These are phyloP conservation scores for Odonthalia washingtoniensis DNA, from an alignment of 31 red algal genomes.

Conservation along the genomic window DNA sequence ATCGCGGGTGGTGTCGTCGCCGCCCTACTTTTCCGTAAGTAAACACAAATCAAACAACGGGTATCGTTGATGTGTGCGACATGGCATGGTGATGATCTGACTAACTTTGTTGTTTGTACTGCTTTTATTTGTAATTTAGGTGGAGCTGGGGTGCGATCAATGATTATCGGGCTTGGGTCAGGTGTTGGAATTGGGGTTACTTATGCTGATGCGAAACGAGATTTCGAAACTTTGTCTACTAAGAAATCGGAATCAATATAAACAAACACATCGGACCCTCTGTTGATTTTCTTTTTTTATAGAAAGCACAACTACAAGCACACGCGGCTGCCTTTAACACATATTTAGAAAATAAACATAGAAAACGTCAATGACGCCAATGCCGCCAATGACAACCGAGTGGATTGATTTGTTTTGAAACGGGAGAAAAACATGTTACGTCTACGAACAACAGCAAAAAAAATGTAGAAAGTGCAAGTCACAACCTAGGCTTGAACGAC, in stretches of 20 bases:
- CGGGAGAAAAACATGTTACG: too few relatives aligned
- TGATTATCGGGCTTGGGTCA: conserved; percentile 78
- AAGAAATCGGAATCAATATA: not conserved
- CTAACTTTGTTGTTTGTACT: not conserved
- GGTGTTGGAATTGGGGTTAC: conserved; percentile 90
- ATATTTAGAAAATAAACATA: too few relatives aligned
- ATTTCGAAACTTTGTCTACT: conserved; percentile 75
- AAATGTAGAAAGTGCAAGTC: too few relatives aligned
- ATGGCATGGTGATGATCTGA: not conserved
- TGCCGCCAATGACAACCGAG: too few relatives aligned
- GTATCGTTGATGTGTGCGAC: not conserved
- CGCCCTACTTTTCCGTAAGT: conserved; percentile 91
- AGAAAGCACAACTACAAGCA: too few relatives aligned
- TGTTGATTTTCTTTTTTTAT: too few relatives aligned
- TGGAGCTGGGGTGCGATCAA: conserved; percentile 69
- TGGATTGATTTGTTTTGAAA: too few relatives aligned
- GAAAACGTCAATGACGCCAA: too few relatives aligned
- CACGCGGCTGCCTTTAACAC: too few relatives aligned
- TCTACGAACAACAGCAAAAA: too few relatives aligned
- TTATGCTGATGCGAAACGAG: conserved; percentile 89
- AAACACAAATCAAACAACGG: not conserved
- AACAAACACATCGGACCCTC: too few relatives aligned
- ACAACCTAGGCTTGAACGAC: conserved; percentile 86
- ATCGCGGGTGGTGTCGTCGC: conserved; percentile 82
- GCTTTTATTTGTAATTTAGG: conserved; percentile 35